These are phyloP conservation scores for Pilobolus umbonatus DNA, from an alignment of 192 early-diverging fungal genomes.

Conservation along the genomic window DNA sequence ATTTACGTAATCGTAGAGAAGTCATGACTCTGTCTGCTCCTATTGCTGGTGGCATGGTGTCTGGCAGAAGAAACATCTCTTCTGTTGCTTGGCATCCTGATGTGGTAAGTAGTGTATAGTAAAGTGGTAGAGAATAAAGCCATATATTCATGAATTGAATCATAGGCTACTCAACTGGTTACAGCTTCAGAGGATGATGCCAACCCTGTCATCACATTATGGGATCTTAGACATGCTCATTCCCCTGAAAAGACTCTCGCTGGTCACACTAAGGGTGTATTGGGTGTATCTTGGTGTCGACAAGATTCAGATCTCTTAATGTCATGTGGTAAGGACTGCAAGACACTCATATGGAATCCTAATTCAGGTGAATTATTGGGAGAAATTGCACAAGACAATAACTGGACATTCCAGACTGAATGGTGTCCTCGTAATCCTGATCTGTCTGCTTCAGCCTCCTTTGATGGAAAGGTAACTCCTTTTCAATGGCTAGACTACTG, in stretches of 20 bases:
- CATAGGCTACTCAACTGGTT: constrained; percentile 85
- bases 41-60: constrained; percentile 41
- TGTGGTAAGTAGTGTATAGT: constrained; percentile 41
- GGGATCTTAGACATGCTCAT: constrained; percentile 94
- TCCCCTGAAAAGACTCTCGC: constrained; percentile 81
- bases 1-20: constrained; percentile 83
- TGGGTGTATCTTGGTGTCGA: constrained; percentile 92
- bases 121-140: not conserved
- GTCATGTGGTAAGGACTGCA: constrained; percentile 93
- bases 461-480: constrained; percentile 88
- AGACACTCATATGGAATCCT: constrained; percentile 94
- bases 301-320: constrained; percentile 91
- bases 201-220: constrained; percentile 82
- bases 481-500: too few relatives aligned
- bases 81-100: constrained; percentile 91
- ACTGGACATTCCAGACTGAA: constrained; percentile 96
- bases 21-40: constrained; percentile 63
- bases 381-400: constrained; percentile 77
- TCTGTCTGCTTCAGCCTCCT: constrained; percentile 79
- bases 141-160: not conserved
- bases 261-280: constrained; percentile 88
- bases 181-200: constrained; percentile 90
- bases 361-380: constrained; percentile 77
- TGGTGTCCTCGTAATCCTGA: constrained; percentile 97
- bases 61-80: constrained; percentile 72